Evolutionary conservation across 768 basidiomycete species (phyloP).

Genomic region (Tulasnella sp.): DNA sequence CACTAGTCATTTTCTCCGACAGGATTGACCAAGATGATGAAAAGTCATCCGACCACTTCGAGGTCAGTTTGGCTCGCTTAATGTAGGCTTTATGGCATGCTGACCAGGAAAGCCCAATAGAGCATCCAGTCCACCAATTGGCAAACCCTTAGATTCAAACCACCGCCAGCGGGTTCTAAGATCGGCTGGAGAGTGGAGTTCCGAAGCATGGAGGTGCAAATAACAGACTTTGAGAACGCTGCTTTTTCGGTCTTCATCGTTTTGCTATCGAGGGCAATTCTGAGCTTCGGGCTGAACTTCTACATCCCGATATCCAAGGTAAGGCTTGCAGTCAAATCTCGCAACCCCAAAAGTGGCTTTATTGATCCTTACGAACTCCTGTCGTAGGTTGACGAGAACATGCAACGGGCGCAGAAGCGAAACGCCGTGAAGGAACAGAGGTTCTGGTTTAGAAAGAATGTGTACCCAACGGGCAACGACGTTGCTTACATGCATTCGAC

Average conservation of each 20-base stretch:
- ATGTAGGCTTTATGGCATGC: not conserved
- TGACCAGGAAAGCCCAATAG: constrained; percentile 28
- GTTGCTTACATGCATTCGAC: not conserved
- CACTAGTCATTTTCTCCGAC: constrained; percentile 89
- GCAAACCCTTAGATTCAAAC: constrained; percentile 98
- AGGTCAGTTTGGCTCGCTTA: constrained; percentile 38
- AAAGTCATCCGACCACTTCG: constrained; percentile 87
- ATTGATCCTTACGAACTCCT: not conserved
- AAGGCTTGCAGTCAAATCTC: constrained; percentile 19
- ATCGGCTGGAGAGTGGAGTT: constrained; percentile 99
- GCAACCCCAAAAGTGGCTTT: not conserved
- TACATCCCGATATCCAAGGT: constrained; percentile 98
- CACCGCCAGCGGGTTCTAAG: constrained; percentile 80
- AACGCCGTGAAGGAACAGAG: constrained; percentile 61
- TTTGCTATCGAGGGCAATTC: constrained; percentile 84
- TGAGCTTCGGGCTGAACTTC: constrained; percentile 83
- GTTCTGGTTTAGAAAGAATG: constrained; percentile 84
- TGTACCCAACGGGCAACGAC: constrained; percentile 47
- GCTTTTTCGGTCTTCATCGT: constrained; percentile 94
- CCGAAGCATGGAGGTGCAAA: constrained; percentile 96
- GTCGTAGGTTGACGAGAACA: constrained; percentile 76
- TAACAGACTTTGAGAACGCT: constrained; percentile 98
- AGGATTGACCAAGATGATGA: constrained; percentile 85
- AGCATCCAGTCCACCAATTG: constrained; percentile 99
- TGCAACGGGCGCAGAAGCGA: constrained; percentile 77